Conservation (phyloP, 1,284 basidiomycete genomes). For the Trichosporon ovoides region DNA sequence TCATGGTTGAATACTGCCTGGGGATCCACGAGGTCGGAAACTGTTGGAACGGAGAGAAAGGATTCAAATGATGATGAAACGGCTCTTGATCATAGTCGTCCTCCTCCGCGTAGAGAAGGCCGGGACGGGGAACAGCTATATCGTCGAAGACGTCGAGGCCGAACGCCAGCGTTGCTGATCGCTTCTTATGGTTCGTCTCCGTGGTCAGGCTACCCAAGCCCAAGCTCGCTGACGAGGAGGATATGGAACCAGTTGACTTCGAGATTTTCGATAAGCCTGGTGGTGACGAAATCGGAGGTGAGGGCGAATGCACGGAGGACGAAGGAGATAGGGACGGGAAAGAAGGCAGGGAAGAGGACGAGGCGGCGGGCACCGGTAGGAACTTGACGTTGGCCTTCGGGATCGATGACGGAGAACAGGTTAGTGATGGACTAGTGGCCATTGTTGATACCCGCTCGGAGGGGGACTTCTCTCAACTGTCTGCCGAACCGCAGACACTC, state of each 20-base stretch:
- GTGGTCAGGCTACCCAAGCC: too few relatives aligned
- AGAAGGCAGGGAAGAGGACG: neutral
- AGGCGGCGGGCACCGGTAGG: neutral
- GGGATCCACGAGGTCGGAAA: neutral
- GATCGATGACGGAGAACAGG: neutral
- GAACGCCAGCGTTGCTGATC: neutral
- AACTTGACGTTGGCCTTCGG: neutral
- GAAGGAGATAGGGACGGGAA: neutral
- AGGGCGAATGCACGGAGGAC: neutral
- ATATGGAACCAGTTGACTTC: neutral
- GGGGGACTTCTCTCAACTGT: neutral
- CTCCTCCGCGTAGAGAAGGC: neutral
- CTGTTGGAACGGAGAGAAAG: neutral
- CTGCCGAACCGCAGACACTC: too few relatives aligned
- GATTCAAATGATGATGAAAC: neutral
- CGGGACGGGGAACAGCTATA: neutral
- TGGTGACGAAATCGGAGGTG: neutral
- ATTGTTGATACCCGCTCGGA: neutral
- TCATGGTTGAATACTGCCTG: neutral
- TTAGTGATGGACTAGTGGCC: neutral
- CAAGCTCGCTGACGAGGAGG: neutral
- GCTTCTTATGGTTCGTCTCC: neutral
- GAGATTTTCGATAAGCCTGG: neutral
- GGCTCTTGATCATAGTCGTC: neutral
- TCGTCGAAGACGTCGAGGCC: neutral